Evolutionary conservation across 2,329 filamentous ascomycete species (phyloP).

Genomic region (Aspergillus intermedius): DNA sequence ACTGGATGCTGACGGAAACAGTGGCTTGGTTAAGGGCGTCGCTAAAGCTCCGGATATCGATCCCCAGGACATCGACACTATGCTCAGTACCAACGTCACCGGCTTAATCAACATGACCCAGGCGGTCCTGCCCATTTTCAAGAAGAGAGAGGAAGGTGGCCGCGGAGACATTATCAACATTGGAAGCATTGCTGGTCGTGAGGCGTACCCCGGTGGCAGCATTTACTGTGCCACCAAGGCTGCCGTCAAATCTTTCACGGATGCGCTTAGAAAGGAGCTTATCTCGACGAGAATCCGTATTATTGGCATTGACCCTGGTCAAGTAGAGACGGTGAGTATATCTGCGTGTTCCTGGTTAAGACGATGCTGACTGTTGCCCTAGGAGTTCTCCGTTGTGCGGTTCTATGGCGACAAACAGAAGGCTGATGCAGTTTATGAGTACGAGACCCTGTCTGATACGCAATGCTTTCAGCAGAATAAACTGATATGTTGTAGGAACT

Average conservation of each 20-base stretch:
- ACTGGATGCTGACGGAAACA: slow-evolving; percentile 29
- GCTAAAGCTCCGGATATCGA: slow-evolving; percentile 78
- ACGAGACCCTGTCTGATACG: slow-evolving; percentile 29
- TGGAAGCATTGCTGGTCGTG: slow-evolving; percentile 83
- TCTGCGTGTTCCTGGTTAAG: background rate
- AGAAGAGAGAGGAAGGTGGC: slow-evolving; percentile 61
- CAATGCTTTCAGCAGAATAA: no score
- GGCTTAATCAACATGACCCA: slow-evolving; percentile 97
- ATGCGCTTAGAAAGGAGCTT: slow-evolving; percentile 73
- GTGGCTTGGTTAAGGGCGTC: slow-evolving; percentile 81
- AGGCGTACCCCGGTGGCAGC: slow-evolving; percentile 74
- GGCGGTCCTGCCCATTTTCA: slow-evolving; percentile 76
- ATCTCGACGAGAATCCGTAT: slow-evolving; percentile 73
- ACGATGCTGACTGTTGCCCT: slow-evolving; percentile 2
- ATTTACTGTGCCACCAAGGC: slow-evolving; percentile 95
- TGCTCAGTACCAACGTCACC: slow-evolving; percentile 91
- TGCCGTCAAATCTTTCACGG: slow-evolving; percentile 77
- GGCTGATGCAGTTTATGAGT: slow-evolving; percentile 84
- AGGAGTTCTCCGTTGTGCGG: slow-evolving; percentile 82
- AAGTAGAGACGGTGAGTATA: slow-evolving; percentile 70
- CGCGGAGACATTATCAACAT: slow-evolving; percentile 93
- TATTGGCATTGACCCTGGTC: slow-evolving; percentile 84
- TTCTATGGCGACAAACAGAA: slow-evolving; percentile 85
- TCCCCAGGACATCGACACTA: slow-evolving; percentile 72
- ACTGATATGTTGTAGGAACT: slow-evolving; percentile 47